phyloP scores from a whole-genome alignment of 306 rosid species.

The Inga laurina region DNA sequence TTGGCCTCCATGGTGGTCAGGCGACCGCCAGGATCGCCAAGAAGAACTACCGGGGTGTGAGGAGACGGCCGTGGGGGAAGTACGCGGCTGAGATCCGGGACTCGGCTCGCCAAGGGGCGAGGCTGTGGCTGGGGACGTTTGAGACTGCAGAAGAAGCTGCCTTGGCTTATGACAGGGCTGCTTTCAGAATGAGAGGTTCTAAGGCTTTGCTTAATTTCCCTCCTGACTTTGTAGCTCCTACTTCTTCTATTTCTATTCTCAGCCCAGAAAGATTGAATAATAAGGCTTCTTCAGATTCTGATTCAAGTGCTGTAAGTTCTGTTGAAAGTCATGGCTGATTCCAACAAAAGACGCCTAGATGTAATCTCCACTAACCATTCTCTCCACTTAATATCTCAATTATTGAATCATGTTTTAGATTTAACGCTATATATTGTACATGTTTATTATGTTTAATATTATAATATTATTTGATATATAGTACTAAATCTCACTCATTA shows the following conservation, averaged over 20 bases:
- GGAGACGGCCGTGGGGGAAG: slow-evolving; percentile 6
- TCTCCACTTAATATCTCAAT: no score
- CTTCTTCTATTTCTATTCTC: background rate
- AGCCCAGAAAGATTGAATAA: background rate
- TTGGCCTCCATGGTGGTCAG: slow-evolving; percentile 30
- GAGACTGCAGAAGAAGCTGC: background rate
- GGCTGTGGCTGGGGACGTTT: background rate
- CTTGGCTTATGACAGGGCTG: slow-evolving; percentile 5
- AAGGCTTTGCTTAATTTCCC: slow-evolving; percentile 86
- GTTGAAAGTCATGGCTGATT: background rate
- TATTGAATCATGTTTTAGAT: no score
- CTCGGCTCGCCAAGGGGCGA: background rate
- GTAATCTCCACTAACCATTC: no score
- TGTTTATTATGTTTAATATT: no score
- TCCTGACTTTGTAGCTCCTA: slow-evolving; percentile 44
- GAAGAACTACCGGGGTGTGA: slow-evolving; percentile 1
- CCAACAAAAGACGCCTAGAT: background rate
- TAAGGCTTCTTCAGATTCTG: slow-evolving; percentile 29
- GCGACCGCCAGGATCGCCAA: slow-evolving; percentile 32
- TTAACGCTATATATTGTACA: no score
- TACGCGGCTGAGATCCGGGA: background rate
- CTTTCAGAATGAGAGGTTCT: slow-evolving; percentile 65
- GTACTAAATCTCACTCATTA: no score
- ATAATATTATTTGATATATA: no score
- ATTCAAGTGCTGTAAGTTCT: slow-evolving; percentile 32